Base-by-base conservation (phyloP, 352 stramenopile genomes). In the Globisporangium viniferum region DNA sequence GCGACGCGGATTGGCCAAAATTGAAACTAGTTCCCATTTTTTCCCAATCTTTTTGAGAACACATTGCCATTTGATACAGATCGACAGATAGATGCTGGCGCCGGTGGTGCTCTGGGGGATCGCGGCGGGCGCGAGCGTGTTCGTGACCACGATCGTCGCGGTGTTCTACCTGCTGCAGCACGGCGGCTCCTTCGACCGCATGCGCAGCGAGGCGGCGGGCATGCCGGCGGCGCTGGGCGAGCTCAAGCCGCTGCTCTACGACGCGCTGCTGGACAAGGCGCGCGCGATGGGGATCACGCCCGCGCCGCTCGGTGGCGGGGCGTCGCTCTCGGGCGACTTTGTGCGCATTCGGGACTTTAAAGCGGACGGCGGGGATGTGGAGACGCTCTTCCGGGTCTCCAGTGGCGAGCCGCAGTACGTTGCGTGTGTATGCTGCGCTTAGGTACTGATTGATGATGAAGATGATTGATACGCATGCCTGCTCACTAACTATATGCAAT, bases 171-270 rank as follows among this genome's bases (percentile, higher is more conserved):
- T 97, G 57, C 81, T 97, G 4, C 73, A 86, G 27, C 74, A 86
- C 46, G 91, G 91, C 12, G 91, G 91, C 7, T 97, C 90, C 29
- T 97, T 97, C 62, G 82, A 96, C 35, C 86, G 91, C 59, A 97
- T 97, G 84, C 74, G 69, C 56, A 80, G 88, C 57, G 88, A 95
- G 67, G 81, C 83, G 7, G 72, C 89, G 73, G 86, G 88, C 27
- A 73, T 95, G 69, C 89, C 88, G 27, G 48, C 62, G 5, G 61
- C 65, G 20, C 61, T 86, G 36, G 84, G 77, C 14, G 86, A 96
- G 69, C 73, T 79, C 44, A 96, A 96, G 66, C 88, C 90, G 57
- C 72, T 90, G 68, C 76, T 97, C 31, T 97, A 97, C 73, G 90
- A 97, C 68, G 88, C 89, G 65, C 84, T 97, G 22, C 80, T 97